Conservation (phyloP, 1,139 yeast genomes). For the Lizanozyma gosingica region DNA sequence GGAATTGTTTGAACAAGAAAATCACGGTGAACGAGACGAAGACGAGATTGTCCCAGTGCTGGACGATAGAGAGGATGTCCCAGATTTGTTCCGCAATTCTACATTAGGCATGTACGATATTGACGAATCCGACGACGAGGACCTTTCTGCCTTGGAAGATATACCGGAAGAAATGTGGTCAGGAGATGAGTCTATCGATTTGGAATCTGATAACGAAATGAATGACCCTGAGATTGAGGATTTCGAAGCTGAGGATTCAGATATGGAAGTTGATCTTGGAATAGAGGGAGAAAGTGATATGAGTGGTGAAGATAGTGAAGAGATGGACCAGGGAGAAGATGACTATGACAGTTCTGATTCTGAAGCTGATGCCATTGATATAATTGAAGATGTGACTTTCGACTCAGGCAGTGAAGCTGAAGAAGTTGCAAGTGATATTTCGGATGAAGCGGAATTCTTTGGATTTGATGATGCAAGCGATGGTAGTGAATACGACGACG, state of each 20-base stretch:
- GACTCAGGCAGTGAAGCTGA: constrained; percentile 14
- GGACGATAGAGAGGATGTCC: constrained; percentile 70
- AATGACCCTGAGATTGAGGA: constrained; percentile 3
- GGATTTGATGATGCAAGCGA: constrained; percentile 5
- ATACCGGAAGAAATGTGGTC: neutral
- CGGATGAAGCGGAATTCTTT: constrained; percentile 7
- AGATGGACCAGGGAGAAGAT: constrained; percentile 13
- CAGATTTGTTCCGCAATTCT: constrained; percentile 78
- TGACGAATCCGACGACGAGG: constrained; percentile 63
- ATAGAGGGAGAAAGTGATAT: constrained; percentile 9
- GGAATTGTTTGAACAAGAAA: constrained; percentile 44
- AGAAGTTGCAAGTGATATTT: constrained; percentile 10
- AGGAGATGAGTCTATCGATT: constrained; percentile 30
- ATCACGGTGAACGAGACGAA: constrained; percentile 37
- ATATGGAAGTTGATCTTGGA: constrained; percentile 12
- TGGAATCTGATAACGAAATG: constrained; percentile 17
- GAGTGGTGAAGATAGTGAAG: constrained; percentile 9
- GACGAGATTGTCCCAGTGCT: constrained; percentile 52
- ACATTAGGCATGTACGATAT: constrained; percentile 93
- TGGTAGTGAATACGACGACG: constrained; percentile 8
- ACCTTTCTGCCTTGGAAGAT: constrained; percentile 1
- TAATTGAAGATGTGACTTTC: constrained; percentile 33
- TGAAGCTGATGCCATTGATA: constrained; percentile 30
- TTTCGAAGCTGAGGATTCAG: constrained; percentile 2
- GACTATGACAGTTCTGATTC: constrained; percentile 10